These are phyloP conservation scores for Aspergillus hiratsukae DNA, from an alignment of 2,329 filamentous ascomycete genomes.

Conservation along the genomic window DNA sequence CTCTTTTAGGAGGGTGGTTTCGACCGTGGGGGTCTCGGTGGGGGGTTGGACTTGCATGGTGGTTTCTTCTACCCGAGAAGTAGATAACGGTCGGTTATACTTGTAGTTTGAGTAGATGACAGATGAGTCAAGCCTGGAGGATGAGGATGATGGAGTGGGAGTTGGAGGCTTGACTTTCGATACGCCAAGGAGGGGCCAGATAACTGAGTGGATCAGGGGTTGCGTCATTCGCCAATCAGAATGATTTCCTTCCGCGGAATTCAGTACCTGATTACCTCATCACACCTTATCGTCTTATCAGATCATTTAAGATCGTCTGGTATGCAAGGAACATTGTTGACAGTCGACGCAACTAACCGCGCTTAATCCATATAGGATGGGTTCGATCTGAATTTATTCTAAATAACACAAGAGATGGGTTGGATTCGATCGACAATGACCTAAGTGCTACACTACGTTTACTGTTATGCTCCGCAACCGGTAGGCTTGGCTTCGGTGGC, in stretches of 20 bases:
- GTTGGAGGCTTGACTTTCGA: not conserved
- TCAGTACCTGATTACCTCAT: not conserved
- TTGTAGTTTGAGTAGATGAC: not conserved
- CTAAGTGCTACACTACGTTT: too few species aligned
- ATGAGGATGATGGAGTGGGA: not conserved
- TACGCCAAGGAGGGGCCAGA: not conserved
- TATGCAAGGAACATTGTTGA: too few species aligned
- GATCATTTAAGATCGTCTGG: too few species aligned
- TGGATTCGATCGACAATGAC: too few species aligned
- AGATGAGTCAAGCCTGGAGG: not conserved
- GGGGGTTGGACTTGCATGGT: not conserved
- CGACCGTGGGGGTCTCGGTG: not conserved
- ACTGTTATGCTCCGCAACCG: too few species aligned
- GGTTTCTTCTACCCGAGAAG: not conserved
- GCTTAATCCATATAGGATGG: too few species aligned
- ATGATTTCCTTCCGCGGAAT: not conserved
- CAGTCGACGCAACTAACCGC: too few species aligned
- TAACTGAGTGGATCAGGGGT: not conserved
- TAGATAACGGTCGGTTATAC: not conserved
- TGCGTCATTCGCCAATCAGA: not conserved
- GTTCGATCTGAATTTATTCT: too few species aligned
- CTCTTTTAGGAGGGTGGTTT: not conserved
- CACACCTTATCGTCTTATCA: not conserved
- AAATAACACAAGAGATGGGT: too few species aligned
- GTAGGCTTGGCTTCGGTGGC: too few species aligned